Evolutionary conservation across 2,329 filamentous ascomycete species (phyloP), one percentile per base, ranked within the genome.

Genomic region (Fusarium praegraminearum): DNA sequence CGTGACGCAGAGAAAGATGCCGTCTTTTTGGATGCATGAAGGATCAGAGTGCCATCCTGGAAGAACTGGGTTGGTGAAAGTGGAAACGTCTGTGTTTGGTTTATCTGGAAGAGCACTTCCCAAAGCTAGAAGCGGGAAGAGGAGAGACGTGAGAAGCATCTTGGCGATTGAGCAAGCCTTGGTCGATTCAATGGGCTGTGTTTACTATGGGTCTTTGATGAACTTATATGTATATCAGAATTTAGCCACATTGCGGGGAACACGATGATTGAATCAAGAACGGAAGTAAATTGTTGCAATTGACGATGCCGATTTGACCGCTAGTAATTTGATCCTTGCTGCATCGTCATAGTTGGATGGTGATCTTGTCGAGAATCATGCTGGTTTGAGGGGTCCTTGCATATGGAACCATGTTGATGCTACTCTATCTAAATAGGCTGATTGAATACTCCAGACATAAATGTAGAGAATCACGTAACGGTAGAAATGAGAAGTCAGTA

Each of bases 41-140:
- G 84, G 84, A 69, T 86, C 84, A 0, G 84, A 81, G 67, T 85
- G 81, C 76, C 81, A 85, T 7, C 84, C 84, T 5, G 84, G 82
- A 5, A 86, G 76, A 7, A 85, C 79, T 0, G 84, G 84, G 71
- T 86, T 86, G 18, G 35, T 52, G 7, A 50, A 64, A 2, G 61
- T 64, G 1, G 61, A 58, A 30, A 58, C 28, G 7, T 44, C 38
- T 8, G 24, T 55, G 16, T 32, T 46, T 13, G 26, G 36, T 2
- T 36, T 26, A 2, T 41, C 28, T 1, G 44, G 61, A 24, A 64
- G 51, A 10, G 43, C 59, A 30, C 38, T 51, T 26, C 61, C 61
- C 13, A 64, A 5, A 1, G 44, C 59, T 0, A 64, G 44, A 3
- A 64, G 16, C 2, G 59, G 59, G 10, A 24, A 50, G 7, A 58